A percentile compares a stretch with the other conserved stretches of the same genome.
phyloP scores from a whole-genome alignment of 345 rosid species.

The Cardiospermum halicacabum region DNA sequence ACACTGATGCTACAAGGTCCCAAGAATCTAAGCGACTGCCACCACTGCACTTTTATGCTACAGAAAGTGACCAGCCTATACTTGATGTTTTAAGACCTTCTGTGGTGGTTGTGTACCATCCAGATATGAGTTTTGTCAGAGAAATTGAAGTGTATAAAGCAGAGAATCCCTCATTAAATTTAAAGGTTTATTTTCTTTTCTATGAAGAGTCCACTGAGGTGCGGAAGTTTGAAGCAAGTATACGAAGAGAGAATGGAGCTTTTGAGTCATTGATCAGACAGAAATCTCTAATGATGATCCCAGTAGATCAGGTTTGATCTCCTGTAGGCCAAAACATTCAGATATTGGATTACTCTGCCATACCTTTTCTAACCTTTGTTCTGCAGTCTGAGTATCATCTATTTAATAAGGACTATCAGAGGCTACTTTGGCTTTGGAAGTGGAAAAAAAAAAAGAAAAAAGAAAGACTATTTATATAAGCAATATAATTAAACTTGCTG shows the following conservation, averaged over 20 bases:
- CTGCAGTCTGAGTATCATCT: neutral
- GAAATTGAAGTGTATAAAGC: constrained; percentile 94
- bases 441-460: no score
- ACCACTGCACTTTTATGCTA: constrained; percentile 67
- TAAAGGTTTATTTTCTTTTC: constrained; percentile 89
- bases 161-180: constrained; percentile 64
- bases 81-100: constrained; percentile 78
- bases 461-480: neutral
- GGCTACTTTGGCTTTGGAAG: no score
- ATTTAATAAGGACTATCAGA: neutral
- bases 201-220: constrained; percentile 91
- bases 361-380: neutral
- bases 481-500: neutral
- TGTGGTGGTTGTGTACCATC: constrained; percentile 82
- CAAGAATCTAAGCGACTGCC: constrained; percentile 47
- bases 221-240: constrained; percentile 94
- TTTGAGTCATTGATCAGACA: constrained; percentile 95
- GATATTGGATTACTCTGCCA: neutral
- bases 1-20: constrained; percentile 10
- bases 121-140: constrained; percentile 80
- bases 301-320: constrained; percentile 75
- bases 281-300: constrained; percentile 94
- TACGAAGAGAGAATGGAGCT: constrained; percentile 86
- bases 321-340: neutral
- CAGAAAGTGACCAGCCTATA: constrained; percentile 77